These are phyloP conservation scores for Schrenkiella parvula DNA, from an alignment of 345 rosid species.

Conservation along the genomic window DNA sequence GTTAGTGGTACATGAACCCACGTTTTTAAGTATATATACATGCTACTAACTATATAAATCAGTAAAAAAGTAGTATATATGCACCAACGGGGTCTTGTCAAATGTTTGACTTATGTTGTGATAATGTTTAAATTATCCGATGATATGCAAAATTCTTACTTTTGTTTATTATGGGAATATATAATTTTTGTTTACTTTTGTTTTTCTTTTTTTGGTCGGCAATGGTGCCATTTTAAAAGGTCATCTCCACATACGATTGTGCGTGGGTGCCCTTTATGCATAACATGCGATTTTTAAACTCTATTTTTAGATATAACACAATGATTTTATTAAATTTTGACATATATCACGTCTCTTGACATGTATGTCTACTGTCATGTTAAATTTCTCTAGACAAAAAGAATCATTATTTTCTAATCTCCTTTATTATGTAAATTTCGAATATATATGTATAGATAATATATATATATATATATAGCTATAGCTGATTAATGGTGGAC, in stretches of 20 bases:
- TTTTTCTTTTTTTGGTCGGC: no score
- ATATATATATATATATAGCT: no score
- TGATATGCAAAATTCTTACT: neutral
- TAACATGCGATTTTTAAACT: neutral
- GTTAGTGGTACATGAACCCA: slow-evolving; percentile 31
- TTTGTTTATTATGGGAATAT: neutral
- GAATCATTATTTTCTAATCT: neutral
- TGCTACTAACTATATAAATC: neutral
- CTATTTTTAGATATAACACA: neutral
- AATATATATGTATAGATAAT: neutral
- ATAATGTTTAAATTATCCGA: slow-evolving; percentile 7
- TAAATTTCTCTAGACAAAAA: neutral
- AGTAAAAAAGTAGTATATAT: slow-evolving; percentile 6
- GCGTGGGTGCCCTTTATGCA: slow-evolving; percentile 11
- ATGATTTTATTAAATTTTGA: neutral
- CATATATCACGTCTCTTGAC: neutral
- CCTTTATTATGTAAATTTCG: neutral
- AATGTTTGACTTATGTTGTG: slow-evolving; percentile 33
- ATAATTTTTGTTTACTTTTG: no score
- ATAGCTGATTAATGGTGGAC: neutral
- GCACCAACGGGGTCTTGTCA: slow-evolving; percentile 29
- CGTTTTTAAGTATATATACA: neutral
- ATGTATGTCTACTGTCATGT: neutral
- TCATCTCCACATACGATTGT: slow-evolving; percentile 17
- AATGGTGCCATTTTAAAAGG: neutral